These are phyloP conservation scores for Ceratobasidium sp. DNA, from an alignment of 1,284 basidiomycete species.

Conservation along the genomic window DNA sequence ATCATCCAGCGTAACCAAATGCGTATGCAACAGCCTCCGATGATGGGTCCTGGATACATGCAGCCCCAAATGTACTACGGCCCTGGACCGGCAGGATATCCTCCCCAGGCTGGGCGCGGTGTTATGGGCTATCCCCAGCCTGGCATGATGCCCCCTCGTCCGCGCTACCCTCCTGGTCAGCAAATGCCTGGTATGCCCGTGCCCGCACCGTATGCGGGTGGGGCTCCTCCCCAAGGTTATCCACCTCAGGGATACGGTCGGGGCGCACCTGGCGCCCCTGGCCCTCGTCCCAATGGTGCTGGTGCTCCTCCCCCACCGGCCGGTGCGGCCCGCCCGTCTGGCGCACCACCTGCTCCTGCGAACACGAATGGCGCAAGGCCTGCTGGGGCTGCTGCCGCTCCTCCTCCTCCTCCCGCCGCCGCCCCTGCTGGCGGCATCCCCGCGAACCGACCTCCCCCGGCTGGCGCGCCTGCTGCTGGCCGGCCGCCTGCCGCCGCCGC, in stretches of 20 bases:
- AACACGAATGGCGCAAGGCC: slow-evolving; percentile 55
- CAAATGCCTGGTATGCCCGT: slow-evolving; percentile 73
- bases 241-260: slow-evolving; percentile 68
- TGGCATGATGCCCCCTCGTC: slow-evolving; percentile 80
- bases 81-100: slow-evolving; percentile 57
- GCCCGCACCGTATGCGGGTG: slow-evolving; percentile 73
- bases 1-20: slow-evolving; percentile 97
- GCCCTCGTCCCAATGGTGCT: slow-evolving; percentile 49
- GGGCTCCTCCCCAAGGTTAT: slow-evolving; percentile 54
- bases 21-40: slow-evolving; percentile 91
- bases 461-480: slow-evolving; percentile 54
- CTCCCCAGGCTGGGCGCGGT: slow-evolving; percentile 79
- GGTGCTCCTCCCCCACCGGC: slow-evolving; percentile 61
- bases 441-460: slow-evolving; percentile 40
- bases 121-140: slow-evolving; percentile 80
- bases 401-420: slow-evolving; percentile 54
- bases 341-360: slow-evolving; percentile 48
- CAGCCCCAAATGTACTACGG: slow-evolving; percentile 84
- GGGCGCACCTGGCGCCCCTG: slow-evolving; percentile 69
- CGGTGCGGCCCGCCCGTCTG: slow-evolving; percentile 54
- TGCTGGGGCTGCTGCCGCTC: slow-evolving; percentile 49
- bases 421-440: slow-evolving; percentile 14
- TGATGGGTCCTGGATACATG: slow-evolving; percentile 80
- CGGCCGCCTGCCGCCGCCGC: slow-evolving; percentile 62
- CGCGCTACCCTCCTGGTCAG: slow-evolving; percentile 80